Percentiles rank a stretch among this genome's conserved stretches.
Conservation (phyloP, 345 rosid genomes). For the Eucalyptus marginata region DNA sequence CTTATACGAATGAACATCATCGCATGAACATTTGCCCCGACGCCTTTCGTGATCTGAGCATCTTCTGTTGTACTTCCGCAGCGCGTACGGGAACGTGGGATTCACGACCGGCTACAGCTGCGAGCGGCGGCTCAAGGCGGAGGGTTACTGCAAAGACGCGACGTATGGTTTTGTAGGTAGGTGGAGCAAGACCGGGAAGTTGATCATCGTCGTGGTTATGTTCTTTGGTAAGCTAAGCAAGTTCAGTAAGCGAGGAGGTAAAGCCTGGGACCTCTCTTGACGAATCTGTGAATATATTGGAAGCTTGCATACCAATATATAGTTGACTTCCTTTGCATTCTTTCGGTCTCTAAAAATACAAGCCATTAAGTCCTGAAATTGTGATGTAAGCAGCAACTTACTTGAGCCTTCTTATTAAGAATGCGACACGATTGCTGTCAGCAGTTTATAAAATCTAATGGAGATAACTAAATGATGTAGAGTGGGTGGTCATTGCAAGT, state of each 20-base stretch:
- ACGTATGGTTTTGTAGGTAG: conserved; percentile 35
- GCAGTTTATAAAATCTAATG: neutral
- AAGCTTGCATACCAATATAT: neutral
- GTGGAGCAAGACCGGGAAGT: conserved; percentile 40
- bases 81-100: conserved; percentile 68
- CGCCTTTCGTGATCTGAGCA: neutral
- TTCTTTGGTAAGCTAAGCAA: conserved; percentile 41
- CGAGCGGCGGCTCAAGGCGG: conserved; percentile 10
- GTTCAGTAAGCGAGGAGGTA: conserved; percentile 20
- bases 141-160: conserved; percentile 14
- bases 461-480: neutral
- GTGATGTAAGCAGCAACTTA: no score
- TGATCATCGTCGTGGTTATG: conserved; percentile 36
- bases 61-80: neutral
- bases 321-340: neutral
- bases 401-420: no score
- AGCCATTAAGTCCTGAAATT: neutral
- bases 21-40: neutral
- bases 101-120: conserved; percentile 52
- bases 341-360: neutral
- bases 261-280: conserved; percentile 27
- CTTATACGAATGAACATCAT: neutral
- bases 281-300: neutral
- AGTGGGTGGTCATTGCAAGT: neutral
- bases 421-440: neutral